Evolutionary conservation across 2,329 filamentous ascomycete genomes (phyloP).

Genomic region (Colletotrichum salicis): DNA sequence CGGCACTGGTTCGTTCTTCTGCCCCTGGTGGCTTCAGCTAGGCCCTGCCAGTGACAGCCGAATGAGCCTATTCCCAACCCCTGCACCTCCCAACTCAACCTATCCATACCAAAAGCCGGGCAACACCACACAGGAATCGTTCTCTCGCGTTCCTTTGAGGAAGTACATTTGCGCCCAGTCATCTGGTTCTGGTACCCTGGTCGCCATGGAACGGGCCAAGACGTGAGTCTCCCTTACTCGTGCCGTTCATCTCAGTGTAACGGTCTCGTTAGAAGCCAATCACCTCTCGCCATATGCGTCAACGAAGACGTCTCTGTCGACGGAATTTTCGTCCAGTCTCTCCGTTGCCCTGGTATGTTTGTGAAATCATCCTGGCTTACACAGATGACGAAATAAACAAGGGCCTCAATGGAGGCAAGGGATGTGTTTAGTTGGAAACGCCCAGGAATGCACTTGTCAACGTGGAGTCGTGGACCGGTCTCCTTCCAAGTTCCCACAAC

Average conservation of each 20-base stretch:
- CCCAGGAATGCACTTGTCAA: not conserved
- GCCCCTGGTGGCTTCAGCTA: not conserved
- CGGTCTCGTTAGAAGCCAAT: slow-evolving; percentile 1
- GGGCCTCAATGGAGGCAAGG: not conserved
- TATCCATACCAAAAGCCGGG: not conserved
- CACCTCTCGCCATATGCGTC: not conserved
- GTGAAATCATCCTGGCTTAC: not conserved
- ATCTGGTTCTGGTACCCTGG: slow-evolving; percentile 1
- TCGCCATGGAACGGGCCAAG: not conserved
- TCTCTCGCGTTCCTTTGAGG: not conserved
- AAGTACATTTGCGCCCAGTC: slow-evolving; percentile 1
- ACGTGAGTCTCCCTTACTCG: slow-evolving; percentile 7
- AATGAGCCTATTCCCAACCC: slow-evolving; percentile 31
- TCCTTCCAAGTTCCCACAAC: not conserved
- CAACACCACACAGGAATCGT: not conserved
- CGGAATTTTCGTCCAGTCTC: not conserved
- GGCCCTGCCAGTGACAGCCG: slow-evolving; percentile 4
- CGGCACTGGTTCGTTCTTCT: slow-evolving; percentile 7
- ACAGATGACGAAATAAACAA: slow-evolving; percentile 18
- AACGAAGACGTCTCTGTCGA: not conserved
- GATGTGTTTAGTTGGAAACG: not conserved
- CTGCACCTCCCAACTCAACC: not conserved
- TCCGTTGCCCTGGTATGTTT: not conserved
- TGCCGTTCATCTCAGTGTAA: slow-evolving; percentile 6
- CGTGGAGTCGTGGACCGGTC: not conserved